phyloP scores from a whole-genome alignment of 73 alveolate species.

The Breviolum minutum region DNA sequence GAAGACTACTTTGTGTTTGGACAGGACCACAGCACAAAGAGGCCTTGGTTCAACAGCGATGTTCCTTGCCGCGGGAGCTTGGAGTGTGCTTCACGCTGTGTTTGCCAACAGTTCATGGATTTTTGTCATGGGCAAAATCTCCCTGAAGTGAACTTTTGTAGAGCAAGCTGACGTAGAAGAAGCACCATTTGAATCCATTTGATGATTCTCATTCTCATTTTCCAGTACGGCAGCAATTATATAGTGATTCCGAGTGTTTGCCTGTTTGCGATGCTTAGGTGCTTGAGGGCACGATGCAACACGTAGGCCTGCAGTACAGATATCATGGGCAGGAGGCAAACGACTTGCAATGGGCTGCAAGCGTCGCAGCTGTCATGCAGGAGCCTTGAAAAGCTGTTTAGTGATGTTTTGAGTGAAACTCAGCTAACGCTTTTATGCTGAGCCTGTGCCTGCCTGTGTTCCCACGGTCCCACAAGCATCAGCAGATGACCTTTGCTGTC shows the following conservation, averaged over 20 bases:
- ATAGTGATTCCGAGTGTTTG: too few species aligned
- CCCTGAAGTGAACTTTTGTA: too few species aligned
- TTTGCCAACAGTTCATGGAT: too few species aligned
- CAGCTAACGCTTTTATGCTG: not conserved
- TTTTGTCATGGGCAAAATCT: too few species aligned
- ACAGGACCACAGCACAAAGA: constrained; percentile 73
- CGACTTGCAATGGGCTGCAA: constrained; percentile 30
- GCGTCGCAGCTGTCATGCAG: not conserved
- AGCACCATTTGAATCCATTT: too few species aligned
- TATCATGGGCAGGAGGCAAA: constrained; percentile 24
- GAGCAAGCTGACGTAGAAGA: too few species aligned
- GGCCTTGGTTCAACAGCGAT: constrained; percentile 92
- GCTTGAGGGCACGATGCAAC: constrained; percentile 29
- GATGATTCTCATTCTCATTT: too few species aligned
- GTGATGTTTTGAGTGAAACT: not conserved
- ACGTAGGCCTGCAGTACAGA: constrained; percentile 14
- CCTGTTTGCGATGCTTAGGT: not conserved
- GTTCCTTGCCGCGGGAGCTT: not conserved
- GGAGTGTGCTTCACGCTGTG: not conserved
- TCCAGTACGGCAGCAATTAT: too few species aligned
- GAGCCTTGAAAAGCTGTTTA: not conserved
- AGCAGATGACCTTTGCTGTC: not conserved
- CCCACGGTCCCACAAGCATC: not conserved
- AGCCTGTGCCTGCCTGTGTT: not conserved
- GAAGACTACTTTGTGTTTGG: too few species aligned